Conservation (phyloP, 2,329 filamentous ascomycete species). For the Phyllachora maydis region DNA sequence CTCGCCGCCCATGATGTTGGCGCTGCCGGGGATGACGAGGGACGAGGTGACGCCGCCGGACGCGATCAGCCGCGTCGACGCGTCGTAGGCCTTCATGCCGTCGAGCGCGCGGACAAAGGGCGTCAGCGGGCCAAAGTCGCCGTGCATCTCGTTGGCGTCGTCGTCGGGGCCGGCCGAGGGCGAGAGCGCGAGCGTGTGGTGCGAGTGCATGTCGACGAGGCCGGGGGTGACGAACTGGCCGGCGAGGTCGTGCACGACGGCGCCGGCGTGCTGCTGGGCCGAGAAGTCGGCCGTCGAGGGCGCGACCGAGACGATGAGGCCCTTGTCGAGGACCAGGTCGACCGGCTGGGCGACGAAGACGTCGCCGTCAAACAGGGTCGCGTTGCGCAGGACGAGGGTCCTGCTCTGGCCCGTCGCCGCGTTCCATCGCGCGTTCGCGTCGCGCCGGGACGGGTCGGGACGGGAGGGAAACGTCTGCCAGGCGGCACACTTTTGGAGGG, state of each 20-base stretch:
- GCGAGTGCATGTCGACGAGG: constrained; percentile 23
- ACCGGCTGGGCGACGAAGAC: constrained; percentile 10
- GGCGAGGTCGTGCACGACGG: constrained; percentile 9
- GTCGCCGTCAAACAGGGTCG: constrained; percentile 20
- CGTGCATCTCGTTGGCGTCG: constrained; percentile 16
- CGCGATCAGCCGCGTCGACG: constrained; percentile 14
- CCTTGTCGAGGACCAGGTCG: constrained; percentile 16
- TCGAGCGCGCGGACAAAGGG: constrained; percentile 16
- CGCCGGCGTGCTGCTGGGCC: constrained; percentile 1
- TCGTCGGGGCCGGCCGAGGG: constrained; percentile 10
- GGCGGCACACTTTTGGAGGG: neutral
- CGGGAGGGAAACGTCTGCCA: neutral
- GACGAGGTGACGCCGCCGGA: constrained; percentile 22
- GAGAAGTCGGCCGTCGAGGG: too few species aligned
- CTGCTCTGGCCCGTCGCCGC: constrained; percentile 13
- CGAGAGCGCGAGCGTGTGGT: constrained; percentile 15
- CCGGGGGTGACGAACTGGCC: constrained; percentile 19
- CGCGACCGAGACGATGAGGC: constrained; percentile 13
- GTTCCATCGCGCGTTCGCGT: constrained; percentile 18
- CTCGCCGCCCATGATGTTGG: constrained; percentile 23
- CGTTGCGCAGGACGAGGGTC: constrained; percentile 16
- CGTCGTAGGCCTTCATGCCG: constrained; percentile 18
- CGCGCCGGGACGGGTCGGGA: neutral
- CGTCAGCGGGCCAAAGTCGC: constrained; percentile 13
- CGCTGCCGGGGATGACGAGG: constrained; percentile 20